phyloP scores from a whole-genome alignment of 108 stramenopile genomes.

The Chaetoceros muelleri region DNA sequence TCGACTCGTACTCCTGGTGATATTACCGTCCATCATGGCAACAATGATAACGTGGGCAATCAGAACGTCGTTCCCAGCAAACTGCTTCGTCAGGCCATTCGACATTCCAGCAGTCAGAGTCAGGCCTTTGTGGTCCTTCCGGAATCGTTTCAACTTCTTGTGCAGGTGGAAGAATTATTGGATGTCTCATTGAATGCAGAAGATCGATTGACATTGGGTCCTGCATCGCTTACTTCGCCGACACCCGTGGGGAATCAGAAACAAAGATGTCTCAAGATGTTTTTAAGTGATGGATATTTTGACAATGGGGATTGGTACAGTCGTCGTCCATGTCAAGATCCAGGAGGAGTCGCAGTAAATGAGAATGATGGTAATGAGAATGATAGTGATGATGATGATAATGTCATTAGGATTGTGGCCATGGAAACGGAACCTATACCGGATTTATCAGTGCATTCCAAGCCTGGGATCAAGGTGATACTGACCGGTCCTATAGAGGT shows the following conservation, averaged over 20 bases:
- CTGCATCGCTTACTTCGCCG: slow-evolving; percentile 5
- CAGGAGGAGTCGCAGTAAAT: no score
- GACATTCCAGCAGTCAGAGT: slow-evolving; percentile 6
- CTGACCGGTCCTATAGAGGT: slow-evolving; percentile 37
- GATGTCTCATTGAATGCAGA: slow-evolving; percentile 42
- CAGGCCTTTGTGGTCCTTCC: slow-evolving; percentile 19
- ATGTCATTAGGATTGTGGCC: slow-evolving; percentile 14
- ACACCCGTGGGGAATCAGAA: slow-evolving; percentile 13
- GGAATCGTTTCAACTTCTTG: slow-evolving; percentile 27
- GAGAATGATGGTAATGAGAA: slow-evolving; percentile 7
- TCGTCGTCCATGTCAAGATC: neutral
- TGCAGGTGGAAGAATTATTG: slow-evolving; percentile 62
- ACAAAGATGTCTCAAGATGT: slow-evolving; percentile 36
- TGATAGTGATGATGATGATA: slow-evolving; percentile 1
- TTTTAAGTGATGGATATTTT: slow-evolving; percentile 35
- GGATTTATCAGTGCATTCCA: slow-evolving; percentile 16
- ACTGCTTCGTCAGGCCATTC: slow-evolving; percentile 24
- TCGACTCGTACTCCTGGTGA: neutral
- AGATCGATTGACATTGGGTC: slow-evolving; percentile 16
- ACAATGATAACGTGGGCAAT: neutral
- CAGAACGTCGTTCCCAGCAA: neutral
- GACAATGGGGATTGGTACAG: slow-evolving; percentile 8
- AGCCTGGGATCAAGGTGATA: slow-evolving; percentile 51
- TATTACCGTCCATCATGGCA: neutral
- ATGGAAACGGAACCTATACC: slow-evolving; percentile 42